Evolutionary conservation across 805 yeast species (phyloP).

Genomic region (Kodamaea hsintzibuensis): DNA sequence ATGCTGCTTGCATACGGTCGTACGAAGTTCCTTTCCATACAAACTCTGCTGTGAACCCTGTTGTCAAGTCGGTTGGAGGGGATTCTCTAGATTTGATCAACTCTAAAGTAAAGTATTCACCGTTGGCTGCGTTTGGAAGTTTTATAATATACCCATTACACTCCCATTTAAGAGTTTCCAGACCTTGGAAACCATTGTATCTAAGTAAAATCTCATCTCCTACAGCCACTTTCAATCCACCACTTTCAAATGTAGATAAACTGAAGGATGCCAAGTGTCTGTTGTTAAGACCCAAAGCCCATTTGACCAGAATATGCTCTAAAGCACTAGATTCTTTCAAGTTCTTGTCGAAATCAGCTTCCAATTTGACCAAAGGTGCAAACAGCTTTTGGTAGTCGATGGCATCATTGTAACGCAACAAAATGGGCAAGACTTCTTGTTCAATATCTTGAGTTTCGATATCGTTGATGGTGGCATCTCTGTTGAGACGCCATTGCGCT

Average conservation of each 20-base stretch:
- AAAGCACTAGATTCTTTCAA: conserved; percentile 76
- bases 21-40: conserved; percentile 88
- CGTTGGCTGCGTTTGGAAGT: conserved; percentile 57
- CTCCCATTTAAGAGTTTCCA: conserved; percentile 56
- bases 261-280: conserved; percentile 68
- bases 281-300: conserved; percentile 70
- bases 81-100: conserved; percentile 42
- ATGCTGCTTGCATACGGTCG: conserved; percentile 79
- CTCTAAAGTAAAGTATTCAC: conserved; percentile 74
- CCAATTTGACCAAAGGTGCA: conserved; percentile 80
- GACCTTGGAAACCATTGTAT: conserved; percentile 56
- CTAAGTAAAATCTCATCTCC: conserved; percentile 81
- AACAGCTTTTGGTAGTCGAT: conserved; percentile 81
- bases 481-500: conserved; percentile 75
- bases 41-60: conserved; percentile 79
- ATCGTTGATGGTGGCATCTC: conserved; percentile 71
- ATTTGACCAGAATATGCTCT: conserved; percentile 67
- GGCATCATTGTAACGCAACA: conserved; percentile 78
- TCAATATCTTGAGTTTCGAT: conserved; percentile 52
- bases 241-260: conserved; percentile 64
- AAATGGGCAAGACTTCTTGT: conserved; percentile 65
- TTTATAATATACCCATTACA: conserved; percentile 70
- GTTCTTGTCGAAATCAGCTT: conserved; percentile 75
- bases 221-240: conserved; percentile 68
- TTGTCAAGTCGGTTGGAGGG: conserved; percentile 53